Evolutionary conservation across 2,329 filamentous ascomycete genomes (phyloP).

Genomic region (Ascochyta fabae): DNA sequence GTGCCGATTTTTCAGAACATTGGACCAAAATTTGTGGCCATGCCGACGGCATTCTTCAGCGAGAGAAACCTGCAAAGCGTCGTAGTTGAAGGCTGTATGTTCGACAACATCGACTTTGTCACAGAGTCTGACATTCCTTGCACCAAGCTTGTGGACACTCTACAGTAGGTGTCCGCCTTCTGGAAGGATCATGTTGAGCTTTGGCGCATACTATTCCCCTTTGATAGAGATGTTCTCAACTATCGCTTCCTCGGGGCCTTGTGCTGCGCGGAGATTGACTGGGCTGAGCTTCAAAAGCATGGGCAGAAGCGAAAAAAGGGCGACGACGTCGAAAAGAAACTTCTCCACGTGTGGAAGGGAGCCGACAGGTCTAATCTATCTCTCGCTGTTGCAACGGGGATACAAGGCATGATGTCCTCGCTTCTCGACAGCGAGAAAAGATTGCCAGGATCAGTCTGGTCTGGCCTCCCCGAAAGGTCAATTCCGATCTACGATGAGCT

Average conservation of each 20-base stretch:
- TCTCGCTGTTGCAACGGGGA: background rate
- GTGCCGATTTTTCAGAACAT: no score
- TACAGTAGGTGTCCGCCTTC: background rate
- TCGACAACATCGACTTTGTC: background rate
- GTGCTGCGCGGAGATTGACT: background rate
- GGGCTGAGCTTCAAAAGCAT: background rate
- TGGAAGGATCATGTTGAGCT: background rate
- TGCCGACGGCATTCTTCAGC: no score
- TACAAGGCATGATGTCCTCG: background rate
- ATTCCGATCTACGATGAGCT: background rate
- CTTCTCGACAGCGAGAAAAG: background rate
- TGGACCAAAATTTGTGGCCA: no score
- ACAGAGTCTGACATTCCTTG: background rate
- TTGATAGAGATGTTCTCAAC: background rate
- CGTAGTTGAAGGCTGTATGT: no score
- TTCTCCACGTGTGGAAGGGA: background rate
- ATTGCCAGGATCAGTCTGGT: background rate
- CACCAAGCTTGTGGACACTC: background rate
- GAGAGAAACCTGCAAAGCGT: no score
- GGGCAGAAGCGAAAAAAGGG: background rate
- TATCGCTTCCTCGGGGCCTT: background rate
- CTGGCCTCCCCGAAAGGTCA: background rate
- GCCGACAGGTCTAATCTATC: background rate
- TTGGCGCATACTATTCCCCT: background rate
- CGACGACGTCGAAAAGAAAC: background rate